Evolutionary conservation across 441 rosid species (phyloP).

Genomic region (Dalechampia spathulata): DNA sequence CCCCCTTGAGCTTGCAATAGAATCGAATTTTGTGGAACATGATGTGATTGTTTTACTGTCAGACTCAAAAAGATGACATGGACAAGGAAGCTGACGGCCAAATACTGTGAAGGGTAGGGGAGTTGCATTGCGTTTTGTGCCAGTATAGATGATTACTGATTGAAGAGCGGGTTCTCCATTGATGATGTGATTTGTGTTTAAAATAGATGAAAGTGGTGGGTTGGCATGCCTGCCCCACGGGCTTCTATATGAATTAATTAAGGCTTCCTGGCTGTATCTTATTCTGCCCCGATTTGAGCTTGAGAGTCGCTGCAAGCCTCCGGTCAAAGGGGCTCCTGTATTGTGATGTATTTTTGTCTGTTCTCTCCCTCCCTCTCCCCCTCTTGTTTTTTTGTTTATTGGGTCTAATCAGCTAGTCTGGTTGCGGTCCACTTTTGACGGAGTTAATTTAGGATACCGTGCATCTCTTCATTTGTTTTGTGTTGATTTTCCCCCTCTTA

Average conservation of each 20-base stretch:
- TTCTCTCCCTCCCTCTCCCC: not conserved
- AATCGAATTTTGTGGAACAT: slow-evolving; percentile 46
- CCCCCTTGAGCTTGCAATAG: slow-evolving; percentile 56
- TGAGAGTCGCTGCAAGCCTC: slow-evolving; percentile 23
- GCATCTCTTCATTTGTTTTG: too few species aligned
- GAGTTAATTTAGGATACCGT: too few species aligned
- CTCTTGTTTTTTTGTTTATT: slow-evolving; percentile 20
- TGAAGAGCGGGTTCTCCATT: slow-evolving; percentile 22
- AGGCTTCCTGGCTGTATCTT: slow-evolving; percentile 17
- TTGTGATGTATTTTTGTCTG: slow-evolving; percentile 16
- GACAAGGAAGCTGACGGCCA: not conserved
- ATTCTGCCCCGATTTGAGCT: slow-evolving; percentile 10
- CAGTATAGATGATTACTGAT: slow-evolving; percentile 21
- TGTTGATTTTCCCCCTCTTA: too few species aligned
- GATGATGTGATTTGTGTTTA: slow-evolving; percentile 20
- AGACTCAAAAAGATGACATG: slow-evolving; percentile 45
- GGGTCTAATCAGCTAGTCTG: too few species aligned
- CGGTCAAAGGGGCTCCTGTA: slow-evolving; percentile 14
- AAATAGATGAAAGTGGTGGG: slow-evolving; percentile 28
- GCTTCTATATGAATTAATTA: slow-evolving; percentile 27
- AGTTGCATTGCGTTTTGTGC: slow-evolving; percentile 17
- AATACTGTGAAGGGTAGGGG: slow-evolving; percentile 17
- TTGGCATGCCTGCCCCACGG: slow-evolving; percentile 37
- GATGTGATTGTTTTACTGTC: slow-evolving; percentile 67
- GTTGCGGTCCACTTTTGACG: too few species aligned